Evolutionary conservation across 2,329 filamentous ascomycete genomes (phyloP).

Genomic region (Colletotrichum theobromicola): DNA sequence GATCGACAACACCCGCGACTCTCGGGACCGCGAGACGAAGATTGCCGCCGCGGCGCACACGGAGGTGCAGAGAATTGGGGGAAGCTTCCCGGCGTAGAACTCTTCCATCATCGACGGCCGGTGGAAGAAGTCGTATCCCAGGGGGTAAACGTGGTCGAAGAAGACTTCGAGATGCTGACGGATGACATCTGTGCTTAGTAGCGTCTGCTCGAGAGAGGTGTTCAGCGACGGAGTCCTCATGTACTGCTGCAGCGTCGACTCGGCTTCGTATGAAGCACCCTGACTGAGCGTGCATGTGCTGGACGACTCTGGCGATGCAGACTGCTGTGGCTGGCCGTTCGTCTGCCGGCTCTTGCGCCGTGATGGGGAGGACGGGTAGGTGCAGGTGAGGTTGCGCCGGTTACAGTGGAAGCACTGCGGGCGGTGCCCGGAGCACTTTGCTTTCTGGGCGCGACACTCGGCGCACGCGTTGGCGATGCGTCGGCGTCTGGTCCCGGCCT

Average conservation of each 20-base stretch:
- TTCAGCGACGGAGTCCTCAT: neutral
- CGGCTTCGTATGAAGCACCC: neutral
- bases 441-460: conserved; percentile 37
- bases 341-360: neutral
- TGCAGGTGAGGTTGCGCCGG: neutral
- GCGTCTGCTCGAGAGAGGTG: neutral
- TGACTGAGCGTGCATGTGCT: neutral
- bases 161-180: conserved; percentile 5
- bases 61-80: neutral
- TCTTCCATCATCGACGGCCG: conserved; percentile 10
- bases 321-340: neutral
- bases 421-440: conserved; percentile 36
- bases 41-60: neutral
- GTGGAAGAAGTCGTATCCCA: conserved; percentile 6
- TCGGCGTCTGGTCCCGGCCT: conserved; percentile 32
- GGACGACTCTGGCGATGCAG: neutral
- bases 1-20: neutral
- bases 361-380: neutral
- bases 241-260: neutral
- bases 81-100: neutral
- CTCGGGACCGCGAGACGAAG: neutral
- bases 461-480: conserved; percentile 32
- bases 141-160: conserved; percentile 11
- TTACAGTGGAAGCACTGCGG: conserved; percentile 9
- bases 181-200: conserved; percentile 8